Percentiles rank a stretch among this genome's conserved stretches.
These are phyloP conservation scores for Sphagnum fallax DNA, from an alignment of 228 moss, liverwort and hornwort species.

Conservation along the genomic window DNA sequence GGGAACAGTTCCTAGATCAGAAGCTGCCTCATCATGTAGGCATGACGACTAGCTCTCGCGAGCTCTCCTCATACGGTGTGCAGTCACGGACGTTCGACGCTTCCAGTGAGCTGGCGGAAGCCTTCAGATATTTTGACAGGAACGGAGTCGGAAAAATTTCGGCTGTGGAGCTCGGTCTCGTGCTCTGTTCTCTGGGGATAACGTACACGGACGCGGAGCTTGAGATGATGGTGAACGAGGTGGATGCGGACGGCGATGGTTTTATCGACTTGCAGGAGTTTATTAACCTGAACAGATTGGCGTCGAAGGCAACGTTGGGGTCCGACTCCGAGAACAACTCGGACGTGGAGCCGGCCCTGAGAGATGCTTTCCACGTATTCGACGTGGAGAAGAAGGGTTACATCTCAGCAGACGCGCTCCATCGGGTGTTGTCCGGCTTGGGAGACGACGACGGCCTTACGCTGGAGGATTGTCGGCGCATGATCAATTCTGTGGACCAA, in stretches of 20 bases:
- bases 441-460: slow-evolving; percentile 18
- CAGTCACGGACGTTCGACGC: no score
- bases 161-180: slow-evolving; percentile 8
- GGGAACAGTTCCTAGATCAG: no score
- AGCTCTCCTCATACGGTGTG: no score
- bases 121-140: slow-evolving; percentile 4
- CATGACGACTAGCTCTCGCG: no score
- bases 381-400: slow-evolving; percentile 28
- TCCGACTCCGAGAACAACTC: not conserved
- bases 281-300: slow-evolving; percentile 10
- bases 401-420: slow-evolving; percentile 28
- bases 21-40: no score
- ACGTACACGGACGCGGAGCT: slow-evolving; percentile 5
- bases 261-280: slow-evolving; percentile 10
- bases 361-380: slow-evolving; percentile 21
- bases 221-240: slow-evolving; percentile 7
- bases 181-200: slow-evolving; percentile 9
- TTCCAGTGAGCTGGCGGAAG: slow-evolving; percentile 2
- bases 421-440: slow-evolving; percentile 14
- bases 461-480: slow-evolving; percentile 20
- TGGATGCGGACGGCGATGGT: slow-evolving; percentile 15
- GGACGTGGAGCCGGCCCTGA: not conserved
- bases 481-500: slow-evolving; percentile 24
- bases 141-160: slow-evolving; percentile 16
- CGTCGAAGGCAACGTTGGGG: slow-evolving; percentile 9